Base-by-base conservation (phyloP, 129 eudicot species). In the Saposhnikovia divaricata region DNA sequence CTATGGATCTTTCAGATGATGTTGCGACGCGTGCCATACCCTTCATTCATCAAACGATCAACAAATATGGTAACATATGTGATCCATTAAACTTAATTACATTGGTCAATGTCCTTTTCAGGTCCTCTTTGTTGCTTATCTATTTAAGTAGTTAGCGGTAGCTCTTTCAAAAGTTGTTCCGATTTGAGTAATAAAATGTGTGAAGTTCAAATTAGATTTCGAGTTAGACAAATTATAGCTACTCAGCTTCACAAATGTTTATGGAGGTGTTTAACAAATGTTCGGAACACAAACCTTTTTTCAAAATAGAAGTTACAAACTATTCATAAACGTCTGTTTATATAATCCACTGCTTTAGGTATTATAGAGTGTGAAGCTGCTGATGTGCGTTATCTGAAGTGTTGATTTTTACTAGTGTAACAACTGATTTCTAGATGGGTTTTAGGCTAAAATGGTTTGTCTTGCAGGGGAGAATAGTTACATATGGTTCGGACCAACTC, bases 401-500 rank as follows among this genome's bases (percentile, higher is more conserved):
- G 23, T 16, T 50, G 23, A 50, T 15, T 50, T 46, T 15, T 50
- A 16, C 57, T 50, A 50, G 57, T 50, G 18, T 15, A 50, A 15
- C 59, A 1, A 51, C n/a, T n/a, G 31, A 23, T 59, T 59, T 8
- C 28, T n/a, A 23, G 65, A 12, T 50, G 21, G 21, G 23, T 59
- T 23, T 0, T 19, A 59, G 66, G 1, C 13, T 59, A 59, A 19
- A 57, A 21, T 57, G 65, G 65, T 57, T 23, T 57, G 9, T 21
- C 13, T 21, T 39, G 53, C 57, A 78, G 80, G 80, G 6, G 66
- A 78, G 39, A 57, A 61, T 21, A 39, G 10, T 12, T 78, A 39
- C 28, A 39, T 61, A 40, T 78, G 80, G 84, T 21, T 75, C 12
- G 84, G 84, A 45, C 80, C 84, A 34, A 81, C 61, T 28, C 84